Evolutionary conservation across 495 filamentous ascomycete genomes (phyloP), one percentile per base, ranked within the genome.

Genomic region (Podospora australis): DNA sequence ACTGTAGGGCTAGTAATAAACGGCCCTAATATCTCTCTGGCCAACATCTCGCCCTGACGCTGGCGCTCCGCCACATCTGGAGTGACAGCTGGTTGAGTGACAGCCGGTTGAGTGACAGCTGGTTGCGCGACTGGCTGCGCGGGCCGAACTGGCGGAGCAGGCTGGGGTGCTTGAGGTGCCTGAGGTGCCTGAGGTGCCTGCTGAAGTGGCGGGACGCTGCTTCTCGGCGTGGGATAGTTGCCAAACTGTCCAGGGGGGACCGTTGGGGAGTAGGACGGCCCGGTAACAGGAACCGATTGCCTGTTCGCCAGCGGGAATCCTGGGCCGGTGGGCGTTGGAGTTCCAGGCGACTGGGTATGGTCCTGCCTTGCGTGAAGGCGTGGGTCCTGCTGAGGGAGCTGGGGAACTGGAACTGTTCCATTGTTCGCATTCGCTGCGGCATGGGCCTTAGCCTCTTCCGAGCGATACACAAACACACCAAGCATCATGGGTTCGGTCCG

Each of bases 401-500:
- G 20, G 7, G 45, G 42, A n/a, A n/a, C n/a, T n/a, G n/a, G n/a
- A n/a, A n/a, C n/a, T n/a, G n/a, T n/a, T n/a, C n/a, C n/a, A n/a
- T n/a, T n/a, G n/a, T n/a, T n/a, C n/a, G n/a, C n/a, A n/a, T n/a
- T n/a, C 4, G 16, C 32, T 6, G 51, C 38, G 48, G 66, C 71
- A 22, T 68, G 67, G 25, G 69, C 65, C 8, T 75, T 73, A 47
- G 73, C 40, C 3, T 16, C 22, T 7, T 43, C 40, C 40, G 13
- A 65, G 41, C 85, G 79, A 53, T 86, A 80, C 8, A 92, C 86
- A 50, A 94, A 84, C 7, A 86, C 81, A 44, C 86, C 75, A 13
- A 95, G 74, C 21, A 96, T 73, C 64, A 86, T 77, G 7, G 84
- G 83, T 49, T 88, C 80, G 1, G 79, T 66, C 11, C 81, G 77